These are phyloP conservation scores for Sideroxylon spinosum DNA, from an alignment of 179 eudicot species.

Conservation along the genomic window DNA sequence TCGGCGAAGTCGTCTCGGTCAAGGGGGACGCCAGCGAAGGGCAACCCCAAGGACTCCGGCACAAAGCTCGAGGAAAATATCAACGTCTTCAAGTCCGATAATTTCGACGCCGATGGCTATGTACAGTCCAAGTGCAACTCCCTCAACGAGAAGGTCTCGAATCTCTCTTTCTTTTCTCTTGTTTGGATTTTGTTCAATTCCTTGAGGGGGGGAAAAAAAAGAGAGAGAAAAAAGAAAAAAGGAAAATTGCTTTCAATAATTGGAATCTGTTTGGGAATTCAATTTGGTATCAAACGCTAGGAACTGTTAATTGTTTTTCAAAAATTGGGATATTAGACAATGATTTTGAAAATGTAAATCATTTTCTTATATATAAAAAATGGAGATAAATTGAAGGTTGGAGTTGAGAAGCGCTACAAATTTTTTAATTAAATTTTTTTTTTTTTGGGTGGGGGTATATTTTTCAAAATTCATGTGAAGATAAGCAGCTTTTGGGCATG, in stretches of 20 bases:
- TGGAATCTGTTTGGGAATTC: background rate
- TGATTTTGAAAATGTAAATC: background rate
- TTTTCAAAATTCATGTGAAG: background rate
- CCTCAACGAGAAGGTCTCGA: slow-evolving; percentile 42
- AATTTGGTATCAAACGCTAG: background rate
- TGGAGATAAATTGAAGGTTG: background rate
- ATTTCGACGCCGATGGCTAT: slow-evolving; percentile 47
- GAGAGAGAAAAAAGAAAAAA: too few species aligned
- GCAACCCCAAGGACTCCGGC: slow-evolving; percentile 26
- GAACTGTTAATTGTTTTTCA: background rate
- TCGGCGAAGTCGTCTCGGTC: slow-evolving; percentile 30
- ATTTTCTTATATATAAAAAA: background rate
- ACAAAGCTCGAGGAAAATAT: slow-evolving; percentile 47
- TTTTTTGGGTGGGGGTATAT: background rate
- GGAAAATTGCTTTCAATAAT: background rate
- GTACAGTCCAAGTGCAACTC: slow-evolving; percentile 48
- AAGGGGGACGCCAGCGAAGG: slow-evolving; percentile 20
- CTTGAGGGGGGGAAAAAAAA: background rate
- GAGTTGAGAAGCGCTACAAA: background rate
- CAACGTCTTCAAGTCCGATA: slow-evolving; percentile 48
- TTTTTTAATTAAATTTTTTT: background rate
- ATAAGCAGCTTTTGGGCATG: background rate
- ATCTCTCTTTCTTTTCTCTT: background rate
- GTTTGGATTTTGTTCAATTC: too few species aligned
- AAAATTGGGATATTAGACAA: background rate